A percentile compares a stretch with the other conserved stretches of the same genome.
These are phyloP conservation scores for Vitis hybrid DNA, from an alignment of 177 flowering plant genomes.

Conservation along the genomic window DNA sequence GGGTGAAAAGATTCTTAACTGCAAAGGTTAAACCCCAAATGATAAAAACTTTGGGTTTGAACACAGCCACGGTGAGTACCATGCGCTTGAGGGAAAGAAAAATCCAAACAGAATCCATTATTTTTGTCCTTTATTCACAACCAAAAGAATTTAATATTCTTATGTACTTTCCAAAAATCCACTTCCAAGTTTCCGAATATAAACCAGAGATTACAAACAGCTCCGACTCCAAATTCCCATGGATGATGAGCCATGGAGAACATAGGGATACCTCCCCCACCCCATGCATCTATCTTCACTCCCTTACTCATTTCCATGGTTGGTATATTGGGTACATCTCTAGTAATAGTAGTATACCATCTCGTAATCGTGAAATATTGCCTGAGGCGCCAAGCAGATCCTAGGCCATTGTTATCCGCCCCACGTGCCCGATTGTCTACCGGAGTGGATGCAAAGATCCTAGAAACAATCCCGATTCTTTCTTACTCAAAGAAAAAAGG, in stretches of 20 bases:
- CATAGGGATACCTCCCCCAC: background rate
- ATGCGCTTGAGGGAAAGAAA: no score
- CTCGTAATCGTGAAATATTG: conserved; percentile 26
- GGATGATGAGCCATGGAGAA: background rate
- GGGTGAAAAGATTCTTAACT: no score
- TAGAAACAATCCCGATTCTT: conserved; percentile 40
- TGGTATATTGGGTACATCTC: conserved; percentile 30
- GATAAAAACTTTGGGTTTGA: no score
- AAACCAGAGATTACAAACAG: no score
- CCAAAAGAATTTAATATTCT: no score
- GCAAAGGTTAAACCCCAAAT: no score
- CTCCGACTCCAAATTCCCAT: conserved; percentile 1
- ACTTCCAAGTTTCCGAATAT: no score
- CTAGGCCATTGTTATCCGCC: background rate
- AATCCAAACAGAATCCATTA: no score
- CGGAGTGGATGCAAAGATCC: conserved; percentile 36
- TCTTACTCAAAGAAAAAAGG: conserved; percentile 11
- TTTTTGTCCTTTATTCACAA: no score
- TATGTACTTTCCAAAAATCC: no score
- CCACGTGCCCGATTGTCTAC: background rate
- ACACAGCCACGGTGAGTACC: no score
- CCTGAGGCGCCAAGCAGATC: conserved; percentile 5
- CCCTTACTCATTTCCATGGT: conserved; percentile 41
- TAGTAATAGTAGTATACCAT: conserved; percentile 37
- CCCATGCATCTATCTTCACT: conserved; percentile 19